A percentile compares a stretch with the other conserved stretches of the same genome.
Evolutionary conservation across 1,284 basidiomycete genomes (phyloP).

Genomic region (Boletus mariae): DNA sequence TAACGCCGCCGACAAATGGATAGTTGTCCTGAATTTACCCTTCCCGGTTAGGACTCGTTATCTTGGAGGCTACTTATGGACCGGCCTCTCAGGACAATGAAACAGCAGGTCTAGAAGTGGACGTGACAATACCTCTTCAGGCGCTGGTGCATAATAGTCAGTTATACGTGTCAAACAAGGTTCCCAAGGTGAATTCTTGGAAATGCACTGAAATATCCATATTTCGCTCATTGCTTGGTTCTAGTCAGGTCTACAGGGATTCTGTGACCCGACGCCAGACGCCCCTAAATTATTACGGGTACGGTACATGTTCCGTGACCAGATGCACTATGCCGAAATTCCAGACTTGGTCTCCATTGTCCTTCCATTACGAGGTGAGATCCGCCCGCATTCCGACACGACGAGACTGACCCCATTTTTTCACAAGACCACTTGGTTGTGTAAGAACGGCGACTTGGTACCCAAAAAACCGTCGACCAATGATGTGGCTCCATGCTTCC

Average conservation of each 20-base stretch:
- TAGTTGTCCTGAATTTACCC: constrained; percentile 7
- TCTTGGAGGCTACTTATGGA: constrained; percentile 65
- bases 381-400: constrained; percentile 12
- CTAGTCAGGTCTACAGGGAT: constrained; percentile 68
- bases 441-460: constrained; percentile 8
- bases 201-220: constrained; percentile 10
- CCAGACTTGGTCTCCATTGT: constrained; percentile 69
- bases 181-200: constrained; percentile 50
- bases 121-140: constrained; percentile 81
- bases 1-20: constrained; percentile 13
- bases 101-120: constrained; percentile 54
- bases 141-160: constrained; percentile 78
- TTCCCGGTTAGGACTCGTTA: constrained; percentile 52
- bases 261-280: constrained; percentile 72
- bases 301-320: constrained; percentile 74
- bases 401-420: constrained; percentile 12
- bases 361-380: constrained; percentile 72
- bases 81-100: constrained; percentile 42
- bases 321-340: constrained; percentile 72
- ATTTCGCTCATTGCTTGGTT: constrained; percentile 14
- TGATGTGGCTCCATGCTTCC: too few relatives aligned
- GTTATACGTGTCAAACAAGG: constrained; percentile 73
- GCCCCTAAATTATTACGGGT: constrained; percentile 65
- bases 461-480: too few relatives aligned
- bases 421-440: constrained; percentile 28